Percentiles rank a stretch among this genome's conserved stretches.
Evolutionary conservation across 202 grass and related monocot genomes (phyloP).

Genomic region (Saccharum hybrid): DNA sequence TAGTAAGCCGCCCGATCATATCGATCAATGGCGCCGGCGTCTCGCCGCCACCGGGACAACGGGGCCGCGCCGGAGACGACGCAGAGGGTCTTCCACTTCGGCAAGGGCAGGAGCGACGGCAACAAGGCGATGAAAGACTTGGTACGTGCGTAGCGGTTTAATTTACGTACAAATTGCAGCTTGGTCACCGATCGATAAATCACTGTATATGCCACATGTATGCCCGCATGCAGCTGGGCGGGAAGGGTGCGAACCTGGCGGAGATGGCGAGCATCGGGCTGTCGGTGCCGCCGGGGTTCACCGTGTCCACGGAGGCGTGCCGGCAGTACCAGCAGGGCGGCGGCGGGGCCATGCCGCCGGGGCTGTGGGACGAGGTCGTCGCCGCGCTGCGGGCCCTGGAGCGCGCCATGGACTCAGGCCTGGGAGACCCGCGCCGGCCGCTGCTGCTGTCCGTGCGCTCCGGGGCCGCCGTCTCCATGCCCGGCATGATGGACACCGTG

Average conservation of each 20-base stretch:
- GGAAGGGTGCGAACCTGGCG: slow-evolving; percentile 93
- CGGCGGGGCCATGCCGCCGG: slow-evolving; percentile 32
- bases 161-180: too few relatives aligned
- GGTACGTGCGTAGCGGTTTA: slow-evolving; percentile 2
- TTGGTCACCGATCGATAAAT: too few relatives aligned
- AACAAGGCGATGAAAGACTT: slow-evolving; percentile 59
- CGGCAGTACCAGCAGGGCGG: slow-evolving; percentile 57
- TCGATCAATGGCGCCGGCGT: slow-evolving; percentile 33
- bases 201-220: too few relatives aligned
- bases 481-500: slow-evolving; percentile 74
- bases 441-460: slow-evolving; percentile 63
- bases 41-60: not conserved
- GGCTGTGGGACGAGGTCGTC: slow-evolving; percentile 58
- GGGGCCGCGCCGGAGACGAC: not conserved
- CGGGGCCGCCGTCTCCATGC: slow-evolving; percentile 61
- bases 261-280: slow-evolving; percentile 96
- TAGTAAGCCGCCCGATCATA: too few relatives aligned
- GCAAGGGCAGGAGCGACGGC: slow-evolving; percentile 57
- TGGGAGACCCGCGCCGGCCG: slow-evolving; percentile 50
- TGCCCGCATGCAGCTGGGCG: slow-evolving; percentile 57
- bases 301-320: slow-evolving; percentile 97
- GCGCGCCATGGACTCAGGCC: slow-evolving; percentile 24
- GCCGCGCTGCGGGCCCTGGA: slow-evolving; percentile 41
- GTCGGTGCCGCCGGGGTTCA: slow-evolving; percentile 95
- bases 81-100: slow-evolving; percentile 60